These are phyloP conservation scores for Kuraishia piskuri DNA, from an alignment of 805 yeast genomes.

Conservation along the genomic window DNA sequence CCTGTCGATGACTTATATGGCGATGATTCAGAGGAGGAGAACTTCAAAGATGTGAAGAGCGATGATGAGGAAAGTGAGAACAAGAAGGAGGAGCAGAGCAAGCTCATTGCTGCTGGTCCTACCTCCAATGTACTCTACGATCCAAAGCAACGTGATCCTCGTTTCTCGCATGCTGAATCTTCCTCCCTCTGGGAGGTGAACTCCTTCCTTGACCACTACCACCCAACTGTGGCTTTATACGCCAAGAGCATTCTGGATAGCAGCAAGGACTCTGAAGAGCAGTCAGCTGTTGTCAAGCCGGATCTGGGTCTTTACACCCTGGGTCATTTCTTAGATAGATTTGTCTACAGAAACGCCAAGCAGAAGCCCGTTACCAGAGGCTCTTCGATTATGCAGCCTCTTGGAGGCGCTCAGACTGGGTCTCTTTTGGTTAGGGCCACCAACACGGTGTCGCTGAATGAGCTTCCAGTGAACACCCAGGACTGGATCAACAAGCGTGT, in stretches of 20 bases:
- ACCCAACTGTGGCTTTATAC: conserved; percentile 83
- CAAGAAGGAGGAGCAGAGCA: conserved; percentile 7
- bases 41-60: conserved; percentile 22
- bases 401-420: conserved; percentile 77
- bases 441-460: conserved; percentile 20
- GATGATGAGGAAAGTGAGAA: conserved; percentile 16
- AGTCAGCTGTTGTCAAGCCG: conserved; percentile 50
- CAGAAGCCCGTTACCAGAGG: conserved; percentile 71
- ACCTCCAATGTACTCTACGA: conserved; percentile 43
- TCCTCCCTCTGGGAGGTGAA: conserved; percentile 83
- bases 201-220: conserved; percentile 73
- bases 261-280: conserved; percentile 2
- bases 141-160: conserved; percentile 88
- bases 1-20: conserved; percentile 42
- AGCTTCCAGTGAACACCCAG: conserved; percentile 69
- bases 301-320: conserved; percentile 85
- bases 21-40: conserved; percentile 32
- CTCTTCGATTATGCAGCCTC: conserved; percentile 93
- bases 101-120: conserved; percentile 7
- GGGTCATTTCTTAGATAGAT: conserved; percentile 87
- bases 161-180: conserved; percentile 73
- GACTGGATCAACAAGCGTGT: conserved; percentile 70
- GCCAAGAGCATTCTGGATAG: conserved; percentile 56
- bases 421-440: conserved; percentile 62
- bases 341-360: conserved; percentile 90